A percentile compares a stretch with the other conserved stretches of the same genome.
These are phyloP conservation scores for Yarrowia divulgata DNA, from an alignment of 805 yeast species.

Conservation along the genomic window DNA sequence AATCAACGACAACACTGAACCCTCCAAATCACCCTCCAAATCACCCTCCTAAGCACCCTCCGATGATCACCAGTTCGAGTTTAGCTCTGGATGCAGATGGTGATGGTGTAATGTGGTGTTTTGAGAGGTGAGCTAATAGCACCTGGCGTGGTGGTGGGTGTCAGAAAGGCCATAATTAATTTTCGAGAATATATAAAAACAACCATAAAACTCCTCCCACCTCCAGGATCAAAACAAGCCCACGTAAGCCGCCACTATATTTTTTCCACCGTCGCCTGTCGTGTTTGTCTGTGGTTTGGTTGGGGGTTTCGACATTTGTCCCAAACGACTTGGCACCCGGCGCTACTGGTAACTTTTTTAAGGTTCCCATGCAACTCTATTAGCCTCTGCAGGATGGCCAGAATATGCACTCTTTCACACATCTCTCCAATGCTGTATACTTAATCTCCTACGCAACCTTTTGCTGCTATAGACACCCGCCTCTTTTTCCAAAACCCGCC, in stretches of 20 bases:
- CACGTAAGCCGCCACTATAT: neutral
- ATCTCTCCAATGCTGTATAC: neutral
- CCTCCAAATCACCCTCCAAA: too few relatives aligned
- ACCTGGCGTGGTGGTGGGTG: neutral
- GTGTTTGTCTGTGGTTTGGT: neutral
- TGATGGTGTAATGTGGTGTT: neutral
- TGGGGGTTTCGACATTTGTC: neutral
- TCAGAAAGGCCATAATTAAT: neutral
- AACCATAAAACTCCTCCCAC: neutral
- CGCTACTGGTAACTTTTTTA: constrained; percentile 14
- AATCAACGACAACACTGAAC: too few relatives aligned
- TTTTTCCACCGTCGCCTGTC: neutral
- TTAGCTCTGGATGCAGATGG: constrained; percentile 1
- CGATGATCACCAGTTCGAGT: neutral
- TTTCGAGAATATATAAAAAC: neutral
- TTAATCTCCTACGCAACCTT: constrained; percentile 22
- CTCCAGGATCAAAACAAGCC: neutral
- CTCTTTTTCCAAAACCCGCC: too few relatives aligned
- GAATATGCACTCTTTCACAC: constrained; percentile 18
- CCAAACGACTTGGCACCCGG: too few relatives aligned
- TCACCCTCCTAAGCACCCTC: too few relatives aligned
- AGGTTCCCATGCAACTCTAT: constrained; percentile 11
- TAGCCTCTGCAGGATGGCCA: constrained; percentile 26
- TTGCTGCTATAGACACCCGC: neutral
- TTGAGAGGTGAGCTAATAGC: neutral